These are phyloP conservation scores for Ophiostoma novo-ulmi DNA, from an alignment of 2,329 filamentous ascomycete species.

Conservation along the genomic window DNA sequence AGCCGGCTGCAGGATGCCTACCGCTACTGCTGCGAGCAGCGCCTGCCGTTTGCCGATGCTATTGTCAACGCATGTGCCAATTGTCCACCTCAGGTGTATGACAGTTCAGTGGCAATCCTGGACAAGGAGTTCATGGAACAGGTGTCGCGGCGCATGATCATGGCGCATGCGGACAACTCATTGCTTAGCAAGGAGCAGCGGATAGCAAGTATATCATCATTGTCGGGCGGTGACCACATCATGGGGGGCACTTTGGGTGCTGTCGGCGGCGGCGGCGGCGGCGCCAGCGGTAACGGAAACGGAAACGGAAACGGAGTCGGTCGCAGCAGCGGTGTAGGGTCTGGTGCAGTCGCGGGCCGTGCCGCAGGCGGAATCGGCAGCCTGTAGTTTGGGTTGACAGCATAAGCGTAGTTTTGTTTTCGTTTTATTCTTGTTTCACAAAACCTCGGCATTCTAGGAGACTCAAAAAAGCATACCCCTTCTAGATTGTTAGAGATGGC, in stretches of 20 bases:
- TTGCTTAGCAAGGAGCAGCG: conserved; percentile 27
- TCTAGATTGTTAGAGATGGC: not conserved
- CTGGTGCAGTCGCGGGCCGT: not conserved
- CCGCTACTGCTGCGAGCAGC: conserved; percentile 25
- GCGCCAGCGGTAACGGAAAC: not conserved
- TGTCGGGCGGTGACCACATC: not conserved
- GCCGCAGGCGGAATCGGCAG: conserved; percentile 13
- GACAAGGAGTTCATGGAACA: conserved; percentile 28
- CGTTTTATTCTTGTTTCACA: not conserved
- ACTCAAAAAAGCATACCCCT: conserved; percentile 12
- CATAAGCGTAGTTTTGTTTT: not conserved
- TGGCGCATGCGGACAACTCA: conserved; percentile 24
- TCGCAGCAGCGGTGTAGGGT: conserved; percentile 6
- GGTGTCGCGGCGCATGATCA: conserved; percentile 28
- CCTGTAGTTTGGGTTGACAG: not conserved
- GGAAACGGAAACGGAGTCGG: not conserved
- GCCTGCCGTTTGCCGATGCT: conserved; percentile 27
- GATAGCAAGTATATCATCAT: not conserved
- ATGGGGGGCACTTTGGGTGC: conserved; percentile 3
- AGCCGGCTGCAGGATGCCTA: conserved; percentile 27
- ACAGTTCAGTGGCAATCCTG: conserved; percentile 25
- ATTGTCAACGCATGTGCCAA: conserved; percentile 27
- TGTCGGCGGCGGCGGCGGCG: not conserved
- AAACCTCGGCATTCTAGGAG: not conserved
- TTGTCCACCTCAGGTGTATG: conserved; percentile 29